Evolutionary conservation across 2,329 filamentous ascomycete genomes (phyloP), one percentile per base, ranked within the genome.

Genomic region (Colletotrichum chlorophyti): DNA sequence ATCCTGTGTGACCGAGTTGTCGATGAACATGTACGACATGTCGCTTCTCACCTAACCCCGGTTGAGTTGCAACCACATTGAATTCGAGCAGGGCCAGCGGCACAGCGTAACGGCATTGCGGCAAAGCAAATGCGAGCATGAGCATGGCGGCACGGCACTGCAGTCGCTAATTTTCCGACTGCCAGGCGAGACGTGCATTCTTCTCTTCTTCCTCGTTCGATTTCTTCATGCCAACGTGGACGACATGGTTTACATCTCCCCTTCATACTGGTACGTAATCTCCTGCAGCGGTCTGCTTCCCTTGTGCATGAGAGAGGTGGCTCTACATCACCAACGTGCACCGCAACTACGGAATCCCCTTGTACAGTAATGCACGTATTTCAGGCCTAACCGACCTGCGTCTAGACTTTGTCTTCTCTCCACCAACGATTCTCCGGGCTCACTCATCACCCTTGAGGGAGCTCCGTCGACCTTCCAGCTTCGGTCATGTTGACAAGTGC

Each of bases 111-210:
- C 14, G 26, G 4, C 21, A 21, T 9, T 23, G 38, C 31, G 47
- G 32, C 47, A 21, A 32, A 19, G 32, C 31, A 43, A 24, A 26
- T 19, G 37, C 6, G 21, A 45, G 41, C n/a, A 32, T 46, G 51
- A 38, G n/a, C n/a, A n/a, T n/a, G n/a, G n/a, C n/a, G n/a, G n/a
- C n/a, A n/a, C 51, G 34, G 37, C 31, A 45, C 31, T 47, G 53
- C 53, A 53, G 26, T 58, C 24, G 40, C n/a, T 48, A 40, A 45
- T 43, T 59, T 34, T 38, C 51, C 55, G 55, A 34, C 26, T 15
- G 17, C 23, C 26, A 31, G 32, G 4, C 31, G 17, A 17, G 29
- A 23, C 29, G 34, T 32, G 31, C 50, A 26, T 38, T 7, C 24
- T n/a, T 29, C 15, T 32, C 23, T 29, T 10, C n/a, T 31, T 41